Percentiles rank a stretch among this genome's conserved stretches.
phyloP scores from a whole-genome alignment of 2,329 filamentous ascomycete species.

The Cytospora paraplurivora region DNA sequence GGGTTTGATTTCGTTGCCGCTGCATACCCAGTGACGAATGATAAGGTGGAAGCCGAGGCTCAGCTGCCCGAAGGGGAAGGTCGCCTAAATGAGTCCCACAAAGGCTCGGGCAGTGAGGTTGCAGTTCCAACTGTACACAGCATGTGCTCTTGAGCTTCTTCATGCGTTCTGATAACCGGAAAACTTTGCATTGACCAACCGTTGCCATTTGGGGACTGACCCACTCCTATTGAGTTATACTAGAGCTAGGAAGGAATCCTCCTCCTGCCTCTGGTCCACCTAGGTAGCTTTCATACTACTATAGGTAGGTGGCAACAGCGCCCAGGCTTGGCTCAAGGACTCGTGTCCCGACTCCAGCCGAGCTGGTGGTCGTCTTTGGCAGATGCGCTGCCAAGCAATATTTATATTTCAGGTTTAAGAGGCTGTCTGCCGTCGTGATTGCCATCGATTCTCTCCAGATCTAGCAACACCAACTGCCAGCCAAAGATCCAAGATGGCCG shows the following conservation, averaged over 20 bases:
- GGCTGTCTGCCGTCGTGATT: neutral
- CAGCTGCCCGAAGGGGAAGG: slow-evolving; percentile 27
- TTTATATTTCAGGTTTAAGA: neutral
- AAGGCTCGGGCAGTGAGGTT: slow-evolving; percentile 5
- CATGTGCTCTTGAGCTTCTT: neutral
- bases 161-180: neutral
- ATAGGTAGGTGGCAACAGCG: slow-evolving; percentile 22
- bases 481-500: slow-evolving; percentile 8
- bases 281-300: neutral
- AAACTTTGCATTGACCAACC: slow-evolving; percentile 15
- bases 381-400: slow-evolving; percentile 7
- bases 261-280: neutral
- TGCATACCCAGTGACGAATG: slow-evolving; percentile 7
- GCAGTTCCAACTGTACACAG: slow-evolving; percentile 2
- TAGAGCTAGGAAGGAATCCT: slow-evolving; percentile 1
- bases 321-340: neutral
- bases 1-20: neutral
- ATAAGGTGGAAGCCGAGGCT: slow-evolving; percentile 6
- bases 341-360: neutral
- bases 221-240: neutral
- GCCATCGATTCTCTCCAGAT: neutral
- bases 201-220: slow-evolving; percentile 8
- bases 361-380: neutral
- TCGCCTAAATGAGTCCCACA: slow-evolving; percentile 11
- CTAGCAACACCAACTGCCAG: neutral